These are phyloP conservation scores for Endoconidiophora laricicola DNA, from an alignment of 2,329 filamentous ascomycete species.

Conservation along the genomic window DNA sequence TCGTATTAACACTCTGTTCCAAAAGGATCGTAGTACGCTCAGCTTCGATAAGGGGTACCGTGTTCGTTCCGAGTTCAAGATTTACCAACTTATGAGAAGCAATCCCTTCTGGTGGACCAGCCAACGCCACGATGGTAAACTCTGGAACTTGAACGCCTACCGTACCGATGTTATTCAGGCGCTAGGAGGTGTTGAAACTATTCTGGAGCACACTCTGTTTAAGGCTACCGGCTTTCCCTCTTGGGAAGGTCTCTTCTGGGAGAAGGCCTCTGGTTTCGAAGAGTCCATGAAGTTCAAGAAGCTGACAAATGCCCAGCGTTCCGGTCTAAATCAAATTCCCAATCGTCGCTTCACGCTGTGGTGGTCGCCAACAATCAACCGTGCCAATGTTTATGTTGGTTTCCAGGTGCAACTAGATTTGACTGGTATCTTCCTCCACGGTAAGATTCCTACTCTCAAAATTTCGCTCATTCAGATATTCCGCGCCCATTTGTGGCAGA, in stretches of 20 bases:
- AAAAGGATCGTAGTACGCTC: conserved; percentile 91
- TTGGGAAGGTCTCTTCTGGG: conserved; percentile 95
- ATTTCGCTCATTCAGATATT: conserved; percentile 98
- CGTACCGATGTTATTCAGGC: conserved; percentile 94
- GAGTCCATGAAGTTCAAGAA: conserved; percentile 95
- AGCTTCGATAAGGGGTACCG: conserved; percentile 99
- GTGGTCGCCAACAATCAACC: conserved; percentile 91
- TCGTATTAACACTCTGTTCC: conserved; percentile 96
- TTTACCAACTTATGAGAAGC: conserved; percentile 97
- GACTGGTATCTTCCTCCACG: conserved; percentile 96
- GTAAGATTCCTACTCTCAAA: conserved; percentile 95
- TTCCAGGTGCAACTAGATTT: conserved; percentile 98
- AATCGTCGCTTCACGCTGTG: conserved; percentile 96
- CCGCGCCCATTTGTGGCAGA: conserved; percentile 98
- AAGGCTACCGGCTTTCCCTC: conserved; percentile 92
- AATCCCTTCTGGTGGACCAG: conserved; percentile 99
- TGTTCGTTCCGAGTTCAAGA: conserved; percentile 88
- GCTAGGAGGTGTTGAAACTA: conserved; percentile 89
- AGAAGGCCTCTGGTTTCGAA: conserved; percentile 43
- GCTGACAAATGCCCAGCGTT: conserved; percentile 88
- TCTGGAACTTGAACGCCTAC: conserved; percentile 95
- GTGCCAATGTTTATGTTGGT: conserved; percentile 95
- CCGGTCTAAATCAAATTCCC: conserved; percentile 93
- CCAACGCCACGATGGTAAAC: conserved; percentile 87
- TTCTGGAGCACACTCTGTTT: conserved; percentile 90